A percentile compares a stretch with the other conserved stretches of the same genome.
Evolutionary conservation across 2,329 filamentous ascomycete genomes (phyloP).

Genomic region (Hawksworthiomyces lignivorus): DNA sequence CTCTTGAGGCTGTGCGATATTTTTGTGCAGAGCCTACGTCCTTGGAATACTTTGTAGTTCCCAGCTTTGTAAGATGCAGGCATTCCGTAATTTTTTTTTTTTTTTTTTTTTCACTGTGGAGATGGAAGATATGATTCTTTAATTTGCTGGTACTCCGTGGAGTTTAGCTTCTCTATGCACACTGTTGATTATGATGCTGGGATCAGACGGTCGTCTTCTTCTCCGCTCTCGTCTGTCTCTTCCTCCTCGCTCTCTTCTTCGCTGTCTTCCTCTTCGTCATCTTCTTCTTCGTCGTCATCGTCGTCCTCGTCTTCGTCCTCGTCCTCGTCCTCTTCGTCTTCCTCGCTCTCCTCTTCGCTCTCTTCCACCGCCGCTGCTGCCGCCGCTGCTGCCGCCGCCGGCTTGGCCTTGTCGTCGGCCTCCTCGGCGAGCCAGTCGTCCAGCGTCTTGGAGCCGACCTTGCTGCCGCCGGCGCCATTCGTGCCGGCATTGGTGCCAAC

Average conservation of each 20-base stretch:
- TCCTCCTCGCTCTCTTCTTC: conserved; percentile 18
- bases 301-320: conserved; percentile 46
- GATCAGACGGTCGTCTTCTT: neutral
- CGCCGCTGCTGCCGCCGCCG: conserved; percentile 36
- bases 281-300: conserved; percentile 39
- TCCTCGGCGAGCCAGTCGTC: conserved; percentile 88
- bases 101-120: neutral
- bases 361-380: conserved; percentile 43
- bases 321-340: conserved; percentile 65
- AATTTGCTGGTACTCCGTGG: no score
- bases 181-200: neutral
- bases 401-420: no score
- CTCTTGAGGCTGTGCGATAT: no score
- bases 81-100: neutral
- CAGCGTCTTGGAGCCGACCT: conserved; percentile 63
- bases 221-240: neutral
- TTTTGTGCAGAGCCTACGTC: no score
- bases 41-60: no score
- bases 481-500: conserved; percentile 30
- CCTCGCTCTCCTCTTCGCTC: conserved; percentile 43
- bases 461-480: conserved; percentile 49
- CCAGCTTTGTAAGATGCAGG: neutral
- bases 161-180: no score
- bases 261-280: conserved; percentile 37
- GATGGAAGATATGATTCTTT: neutral